Conservation (phyloP, 2,329 filamentous ascomycete species). For the Penicillium verrucosum region DNA sequence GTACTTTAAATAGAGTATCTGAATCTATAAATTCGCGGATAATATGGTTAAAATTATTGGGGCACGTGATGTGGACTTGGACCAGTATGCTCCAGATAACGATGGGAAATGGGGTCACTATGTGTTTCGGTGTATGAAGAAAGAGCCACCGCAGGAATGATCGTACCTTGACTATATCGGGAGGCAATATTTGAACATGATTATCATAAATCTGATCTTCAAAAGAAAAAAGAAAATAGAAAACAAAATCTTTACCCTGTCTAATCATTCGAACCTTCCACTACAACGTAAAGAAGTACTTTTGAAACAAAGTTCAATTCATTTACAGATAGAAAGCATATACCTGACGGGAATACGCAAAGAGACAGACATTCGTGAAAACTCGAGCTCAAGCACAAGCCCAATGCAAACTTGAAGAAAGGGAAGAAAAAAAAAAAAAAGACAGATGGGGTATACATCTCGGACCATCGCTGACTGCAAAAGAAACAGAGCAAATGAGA, state of each 20-base stretch:
- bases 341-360: constrained; percentile 3
- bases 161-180: not conserved
- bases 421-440: not conserved
- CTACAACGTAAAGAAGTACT: not conserved
- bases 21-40: too few relatives aligned
- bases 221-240: too few relatives aligned
- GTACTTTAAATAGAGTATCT: too few relatives aligned
- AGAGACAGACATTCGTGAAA: not conserved
- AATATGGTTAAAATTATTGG: not conserved
- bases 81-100: not conserved
- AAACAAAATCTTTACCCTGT: too few relatives aligned
- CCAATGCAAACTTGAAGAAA: constrained; percentile 9
- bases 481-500: not conserved
- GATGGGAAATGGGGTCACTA: not conserved
- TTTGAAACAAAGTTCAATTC: not conserved
- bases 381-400: not conserved
- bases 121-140: not conserved
- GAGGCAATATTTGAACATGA: not conserved
- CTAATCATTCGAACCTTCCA: too few relatives aligned
- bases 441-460: constrained; percentile 25
- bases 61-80: not conserved
- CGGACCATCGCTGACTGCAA: constrained; percentile 17
- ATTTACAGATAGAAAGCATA: constrained; percentile 6
- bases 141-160: not conserved
- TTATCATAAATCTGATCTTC: too few relatives aligned